Evolutionary conservation across 352 stramenopile genomes (phyloP), one percentile per base, ranked within the genome.

Genomic region (Blastocystis hominis): DNA sequence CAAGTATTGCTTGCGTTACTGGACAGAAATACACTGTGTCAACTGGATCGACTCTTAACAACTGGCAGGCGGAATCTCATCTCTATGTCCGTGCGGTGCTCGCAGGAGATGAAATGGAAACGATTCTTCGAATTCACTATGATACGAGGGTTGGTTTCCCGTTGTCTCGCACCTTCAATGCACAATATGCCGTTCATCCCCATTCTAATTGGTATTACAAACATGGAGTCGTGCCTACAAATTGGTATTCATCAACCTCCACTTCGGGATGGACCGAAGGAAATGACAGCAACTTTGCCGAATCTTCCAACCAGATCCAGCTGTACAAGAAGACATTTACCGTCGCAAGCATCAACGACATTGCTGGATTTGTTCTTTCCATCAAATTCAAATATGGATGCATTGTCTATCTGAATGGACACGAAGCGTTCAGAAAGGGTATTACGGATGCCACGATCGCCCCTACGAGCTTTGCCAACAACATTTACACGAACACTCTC

Each of bases 401-500:
- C 20, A 42, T 86, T n/a, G 42, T 86, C 15, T 86, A 86, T 38
- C 10, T 72, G 38, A 86, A 86, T 38, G 53, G 75, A n/a, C 17
- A 86, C 50, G 75, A 86, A 34, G 47, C 56, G 46, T 86, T 42
- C 34, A n/a, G 75, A n/a, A 86, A 86, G 30, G 34, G 62, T 30
- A 38, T 86, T 10, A 61, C 53, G 24, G 75, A 54, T 9, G 75
- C 69, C 1, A 36, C 70, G 36, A 70, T 17, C 24, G 46, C 56
- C 36, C 40, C 54, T 55, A 61, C 75, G 20, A 30, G 24, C 5
- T 63, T 36, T 24, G 68, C 38, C n/a, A 53, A 42, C 10, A 59
- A 50, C 53, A 46, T 17, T 20, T 78, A 78, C 53, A 42, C 34
- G 0, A 46, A 78, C 1, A 1, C 62, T 3, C 20, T 63, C 20